phyloP scores from a whole-genome alignment of 2,329 filamentous ascomycete species.

The Xylariaceae sp. region DNA sequence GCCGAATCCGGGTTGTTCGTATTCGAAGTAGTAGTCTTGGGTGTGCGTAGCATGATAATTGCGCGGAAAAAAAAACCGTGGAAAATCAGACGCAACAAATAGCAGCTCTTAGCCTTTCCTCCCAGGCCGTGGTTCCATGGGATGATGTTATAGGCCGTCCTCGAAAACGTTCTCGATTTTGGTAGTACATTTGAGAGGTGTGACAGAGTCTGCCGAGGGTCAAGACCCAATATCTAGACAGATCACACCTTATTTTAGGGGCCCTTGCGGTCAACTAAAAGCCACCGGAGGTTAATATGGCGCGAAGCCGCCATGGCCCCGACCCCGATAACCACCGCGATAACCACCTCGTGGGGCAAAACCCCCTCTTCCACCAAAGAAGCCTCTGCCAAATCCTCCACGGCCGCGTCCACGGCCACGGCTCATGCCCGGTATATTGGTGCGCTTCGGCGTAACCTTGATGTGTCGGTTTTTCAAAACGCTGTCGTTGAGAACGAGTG shows the following conservation, averaged over 20 bases:
- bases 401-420: slow-evolving; percentile 62
- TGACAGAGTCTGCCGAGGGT: slow-evolving; percentile 1
- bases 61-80: slow-evolving; percentile 2
- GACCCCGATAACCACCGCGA: slow-evolving; percentile 53
- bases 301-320: slow-evolving; percentile 51
- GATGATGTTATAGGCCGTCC: slow-evolving; percentile 6
- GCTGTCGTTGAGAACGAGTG: slow-evolving; percentile 92
- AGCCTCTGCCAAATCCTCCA: slow-evolving; percentile 47
- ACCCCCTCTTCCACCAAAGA: slow-evolving; percentile 47
- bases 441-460: slow-evolving; percentile 92
- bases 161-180: slow-evolving; percentile 8
- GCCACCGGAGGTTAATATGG: slow-evolving; percentile 48
- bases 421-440: slow-evolving; percentile 91
- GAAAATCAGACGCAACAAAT: slow-evolving; percentile 10
- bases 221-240: slow-evolving; percentile 3
- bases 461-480: slow-evolving; percentile 90
- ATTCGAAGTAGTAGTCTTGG: slow-evolving; percentile 8
- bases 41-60: background rate
- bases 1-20: slow-evolving; percentile 5
- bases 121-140: background rate
- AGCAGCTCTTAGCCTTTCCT: background rate
- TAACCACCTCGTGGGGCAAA: slow-evolving; percentile 52
- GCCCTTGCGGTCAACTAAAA: background rate
- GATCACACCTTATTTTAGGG: background rate
- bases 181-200: slow-evolving; percentile 11